Percentiles rank a stretch among this genome's conserved stretches.
Evolutionary conservation across 2,329 filamentous ascomycete species (phyloP).

Genomic region (Xylariaceae sp.): DNA sequence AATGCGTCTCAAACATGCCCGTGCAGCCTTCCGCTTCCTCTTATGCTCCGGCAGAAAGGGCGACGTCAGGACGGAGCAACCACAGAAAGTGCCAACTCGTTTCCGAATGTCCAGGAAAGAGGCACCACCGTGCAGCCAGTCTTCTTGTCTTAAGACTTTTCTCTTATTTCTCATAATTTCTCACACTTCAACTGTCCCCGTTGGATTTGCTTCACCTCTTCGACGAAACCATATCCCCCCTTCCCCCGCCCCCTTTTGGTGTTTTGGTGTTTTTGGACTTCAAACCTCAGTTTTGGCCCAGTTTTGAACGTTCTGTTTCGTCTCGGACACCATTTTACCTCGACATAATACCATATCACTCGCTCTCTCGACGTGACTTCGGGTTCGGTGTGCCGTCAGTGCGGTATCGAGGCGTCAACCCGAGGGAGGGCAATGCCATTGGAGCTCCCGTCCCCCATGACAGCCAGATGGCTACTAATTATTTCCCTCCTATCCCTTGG

Average conservation of each 20-base stretch:
- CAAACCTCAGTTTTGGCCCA: slow-evolving; percentile 23
- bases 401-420: slow-evolving; percentile 1
- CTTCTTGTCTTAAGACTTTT: slow-evolving; percentile 7
- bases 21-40: no score
- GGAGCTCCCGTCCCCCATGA: slow-evolving; percentile 11
- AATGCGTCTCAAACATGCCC: no score
- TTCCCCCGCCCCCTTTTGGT: no score
- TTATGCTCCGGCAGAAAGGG: no score
- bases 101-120: no score
- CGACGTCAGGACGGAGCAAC: no score
- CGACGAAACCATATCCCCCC: slow-evolving; percentile 13
- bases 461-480: slow-evolving; percentile 18
- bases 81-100: no score
- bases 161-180: background rate
- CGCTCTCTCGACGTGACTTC: background rate
- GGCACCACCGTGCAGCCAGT: no score
- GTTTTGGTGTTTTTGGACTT: slow-evolving; percentile 30
- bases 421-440: slow-evolving; percentile 16
- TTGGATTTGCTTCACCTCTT: slow-evolving; percentile 17
- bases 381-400: slow-evolving; percentile 1
- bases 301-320: slow-evolving; percentile 20
- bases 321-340: slow-evolving; percentile 10
- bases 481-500: slow-evolving; percentile 15
- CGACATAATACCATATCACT: no score
- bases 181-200: slow-evolving; percentile 8